Evolutionary conservation across 176 grass and related monocot genomes (phyloP), one percentile per base, ranked within the genome.

Genomic region (Rhynchospora pubera): DNA sequence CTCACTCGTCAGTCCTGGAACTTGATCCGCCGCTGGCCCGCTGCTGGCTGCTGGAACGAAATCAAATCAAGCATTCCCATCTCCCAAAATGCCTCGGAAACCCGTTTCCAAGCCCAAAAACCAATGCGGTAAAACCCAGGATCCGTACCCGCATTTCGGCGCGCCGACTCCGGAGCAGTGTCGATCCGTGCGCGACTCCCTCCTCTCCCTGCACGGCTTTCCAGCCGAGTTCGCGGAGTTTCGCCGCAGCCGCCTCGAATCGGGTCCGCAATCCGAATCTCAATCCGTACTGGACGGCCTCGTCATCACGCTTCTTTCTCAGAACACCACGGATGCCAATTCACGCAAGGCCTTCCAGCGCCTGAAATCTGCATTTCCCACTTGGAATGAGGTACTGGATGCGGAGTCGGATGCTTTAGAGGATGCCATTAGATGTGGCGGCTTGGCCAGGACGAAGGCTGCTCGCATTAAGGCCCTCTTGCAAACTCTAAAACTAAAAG

Each of bases 301-400:
- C 14, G 77, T 99, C 57, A 81, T 70, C 69, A 99, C 91, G n/a
- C 84, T 99, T 7, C 89, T 93, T 42, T 99, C 92, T 0, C 96
- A 99, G 84, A 99, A 99, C 84, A 91, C 96, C 42, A 99, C 91
- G 5, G 96, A 99, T 12, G 85, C 82, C 68, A 93, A 93, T 89
- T 95, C 93, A 14, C 85, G 87, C 78, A 85, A 83, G 76, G 92
- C 96, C 2, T 99, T 95, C 66, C 78, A 80, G 39, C 88, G 89
- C 47, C 93, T 99, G 79, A 99, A 95, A 80, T 71, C 82, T 44
- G 78, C 86, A 0, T 93, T 99, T 85, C 89, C 85, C 23, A 82
- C 91, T 30, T 95, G 93, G 93, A 80, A 89, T 87, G 79, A 97
- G 93, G 93, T 91, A 75, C 89, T 91, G 13, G 79, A 65, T 21